Evolutionary conservation across 306 rosid genomes (phyloP).

Genomic region (Prunus davidiana): DNA sequence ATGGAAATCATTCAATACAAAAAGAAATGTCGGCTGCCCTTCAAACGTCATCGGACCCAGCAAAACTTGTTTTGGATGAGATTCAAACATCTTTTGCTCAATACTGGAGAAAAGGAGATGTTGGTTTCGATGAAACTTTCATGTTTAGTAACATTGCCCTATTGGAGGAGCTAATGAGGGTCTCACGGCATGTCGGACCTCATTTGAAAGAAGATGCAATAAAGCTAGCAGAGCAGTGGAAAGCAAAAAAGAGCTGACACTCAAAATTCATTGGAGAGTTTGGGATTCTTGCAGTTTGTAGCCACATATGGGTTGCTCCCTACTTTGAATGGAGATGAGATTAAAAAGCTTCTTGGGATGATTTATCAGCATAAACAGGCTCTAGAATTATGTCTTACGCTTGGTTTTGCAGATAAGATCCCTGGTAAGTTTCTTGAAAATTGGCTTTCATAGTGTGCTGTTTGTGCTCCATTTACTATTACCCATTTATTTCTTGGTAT

Average conservation of each 20-base stretch:
- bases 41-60: conserved; percentile 41
- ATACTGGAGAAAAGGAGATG: conserved; percentile 21
- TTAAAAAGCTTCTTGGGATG: conserved; percentile 40
- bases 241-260: conserved; percentile 19
- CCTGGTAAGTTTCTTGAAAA: conserved; percentile 37
- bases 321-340: conserved; percentile 38
- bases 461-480: neutral
- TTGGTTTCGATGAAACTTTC: conserved; percentile 15
- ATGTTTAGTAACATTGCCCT: conserved; percentile 21
- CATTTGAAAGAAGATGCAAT: too few relatives aligned
- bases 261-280: conserved; percentile 33
- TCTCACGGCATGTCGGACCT: conserved; percentile 41
- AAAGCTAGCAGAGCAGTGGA: conserved; percentile 47
- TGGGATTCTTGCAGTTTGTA: conserved; percentile 48
- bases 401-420: conserved; percentile 39
- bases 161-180: conserved; percentile 36
- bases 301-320: conserved; percentile 38
- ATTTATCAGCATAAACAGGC: conserved; percentile 40
- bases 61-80: conserved; percentile 44
- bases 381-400: conserved; percentile 33
- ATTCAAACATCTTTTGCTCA: conserved; percentile 29
- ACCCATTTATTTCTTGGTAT: neutral
- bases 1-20: conserved; percentile 14
- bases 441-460: neutral
- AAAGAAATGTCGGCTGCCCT: conserved; percentile 26